Evolutionary conservation across 2,329 filamentous ascomycete genomes (phyloP).

Genomic region (Ophiostoma tasmaniense): DNA sequence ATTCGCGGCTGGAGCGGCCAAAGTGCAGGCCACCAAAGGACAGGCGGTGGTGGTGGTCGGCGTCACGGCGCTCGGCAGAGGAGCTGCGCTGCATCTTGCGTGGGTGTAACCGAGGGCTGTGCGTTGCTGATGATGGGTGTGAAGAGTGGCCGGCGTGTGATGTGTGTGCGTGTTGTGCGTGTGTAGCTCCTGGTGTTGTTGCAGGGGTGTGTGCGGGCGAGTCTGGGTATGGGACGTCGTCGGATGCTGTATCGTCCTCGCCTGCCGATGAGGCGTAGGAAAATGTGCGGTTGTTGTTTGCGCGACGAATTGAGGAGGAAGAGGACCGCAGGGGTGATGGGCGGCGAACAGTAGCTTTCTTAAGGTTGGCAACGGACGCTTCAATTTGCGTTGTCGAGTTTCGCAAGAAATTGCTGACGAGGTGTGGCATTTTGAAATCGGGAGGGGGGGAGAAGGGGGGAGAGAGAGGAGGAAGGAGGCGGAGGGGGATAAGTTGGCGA

Average conservation of each 20-base stretch:
- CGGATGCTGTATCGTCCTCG: slow-evolving; percentile 25
- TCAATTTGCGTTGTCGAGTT: slow-evolving; percentile 40
- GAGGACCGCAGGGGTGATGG: slow-evolving; percentile 24
- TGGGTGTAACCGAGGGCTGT: not conserved
- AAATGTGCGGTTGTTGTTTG: slow-evolving; percentile 28
- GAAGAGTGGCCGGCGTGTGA: not conserved
- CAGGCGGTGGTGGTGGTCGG: slow-evolving; percentile 31
- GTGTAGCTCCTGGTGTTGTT: not conserved
- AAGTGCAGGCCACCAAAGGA: slow-evolving; percentile 37
- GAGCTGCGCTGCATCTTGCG: slow-evolving; percentile 19
- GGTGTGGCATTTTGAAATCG: slow-evolving; percentile 42
- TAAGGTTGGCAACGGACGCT: slow-evolving; percentile 42
- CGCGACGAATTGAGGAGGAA: slow-evolving; percentile 23
- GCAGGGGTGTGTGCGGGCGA: not conserved
- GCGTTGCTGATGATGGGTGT: not conserved
- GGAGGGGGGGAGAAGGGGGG: slow-evolving; percentile 1
- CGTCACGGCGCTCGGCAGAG: slow-evolving; percentile 21
- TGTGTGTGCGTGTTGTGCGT: not conserved
- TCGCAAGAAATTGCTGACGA: slow-evolving; percentile 49
- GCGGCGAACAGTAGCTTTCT: slow-evolving; percentile 32
- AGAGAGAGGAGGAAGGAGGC: not conserved
- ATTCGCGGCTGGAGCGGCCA: slow-evolving; percentile 35
- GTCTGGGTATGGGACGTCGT: not conserved
- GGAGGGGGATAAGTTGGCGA: not conserved
- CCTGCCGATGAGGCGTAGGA: slow-evolving; percentile 33